phyloP scores from a whole-genome alignment of 2,329 filamentous ascomycete species.

The Xylaria sp. region DNA sequence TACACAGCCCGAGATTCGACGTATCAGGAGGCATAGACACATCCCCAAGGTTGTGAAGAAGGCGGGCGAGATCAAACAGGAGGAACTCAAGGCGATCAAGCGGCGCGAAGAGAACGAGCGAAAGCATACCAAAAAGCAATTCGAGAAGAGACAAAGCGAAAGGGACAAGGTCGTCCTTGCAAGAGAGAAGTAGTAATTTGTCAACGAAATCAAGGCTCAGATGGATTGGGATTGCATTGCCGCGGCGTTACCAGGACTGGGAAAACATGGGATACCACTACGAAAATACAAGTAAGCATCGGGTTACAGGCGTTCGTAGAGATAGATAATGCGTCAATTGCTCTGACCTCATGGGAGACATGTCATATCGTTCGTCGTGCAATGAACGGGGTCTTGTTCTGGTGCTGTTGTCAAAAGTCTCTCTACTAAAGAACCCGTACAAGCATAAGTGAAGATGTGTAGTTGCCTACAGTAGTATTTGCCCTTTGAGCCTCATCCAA shows the following conservation, averaged over 20 bases:
- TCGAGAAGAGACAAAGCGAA: conserved; percentile 77
- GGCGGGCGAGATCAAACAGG: conserved; percentile 91
- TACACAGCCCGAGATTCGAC: conserved; percentile 78
- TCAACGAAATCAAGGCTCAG: conserved; percentile 8
- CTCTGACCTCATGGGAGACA: not conserved
- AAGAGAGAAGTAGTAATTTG: conserved; percentile 60
- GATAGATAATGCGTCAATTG: conserved; percentile 1
- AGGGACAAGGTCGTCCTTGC: conserved; percentile 93
- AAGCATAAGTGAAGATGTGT: conserved; percentile 15
- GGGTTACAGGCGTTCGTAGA: conserved; percentile 26
- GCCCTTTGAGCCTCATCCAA: conserved; percentile 29
- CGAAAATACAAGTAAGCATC: conserved; percentile 27
- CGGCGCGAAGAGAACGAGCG: conserved; percentile 93
- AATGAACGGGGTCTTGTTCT: not conserved
- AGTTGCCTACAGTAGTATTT: conserved; percentile 27
- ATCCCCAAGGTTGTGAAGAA: conserved; percentile 95
- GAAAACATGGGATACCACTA: conserved; percentile 43
- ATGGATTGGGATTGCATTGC: conserved; percentile 40
- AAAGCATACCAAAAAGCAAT: conserved; percentile 87
- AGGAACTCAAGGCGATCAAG: conserved; percentile 89
- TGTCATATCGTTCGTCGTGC: not conserved
- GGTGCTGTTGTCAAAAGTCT: not conserved
- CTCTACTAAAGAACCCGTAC: not conserved
- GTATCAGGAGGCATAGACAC: conserved; percentile 92
- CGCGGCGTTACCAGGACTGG: conserved; percentile 42